Evolutionary conservation across 176 grass and related monocot species (phyloP).

Genomic region (Phragmites australis): DNA sequence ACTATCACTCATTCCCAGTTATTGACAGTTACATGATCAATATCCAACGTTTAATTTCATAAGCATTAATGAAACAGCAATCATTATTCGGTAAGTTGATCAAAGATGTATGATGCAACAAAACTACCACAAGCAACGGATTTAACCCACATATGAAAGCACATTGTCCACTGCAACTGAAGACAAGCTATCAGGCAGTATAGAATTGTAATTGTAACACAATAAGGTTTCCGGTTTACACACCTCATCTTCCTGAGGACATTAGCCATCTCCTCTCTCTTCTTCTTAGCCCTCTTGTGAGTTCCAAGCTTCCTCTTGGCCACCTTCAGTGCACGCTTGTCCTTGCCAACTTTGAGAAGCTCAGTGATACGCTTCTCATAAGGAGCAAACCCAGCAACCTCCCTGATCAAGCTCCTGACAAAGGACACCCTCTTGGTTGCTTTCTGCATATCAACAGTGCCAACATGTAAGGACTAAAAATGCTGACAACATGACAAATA

Average conservation of each 20-base stretch:
- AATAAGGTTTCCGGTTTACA: not conserved
- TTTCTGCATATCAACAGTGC: slow-evolving; percentile 39
- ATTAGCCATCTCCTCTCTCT: slow-evolving; percentile 62
- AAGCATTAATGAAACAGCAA: too few relatives aligned
- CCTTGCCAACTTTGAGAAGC: slow-evolving; percentile 65
- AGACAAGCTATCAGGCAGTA: not conserved
- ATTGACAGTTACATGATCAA: too few relatives aligned
- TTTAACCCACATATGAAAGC: not conserved
- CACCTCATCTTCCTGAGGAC: slow-evolving; percentile 62
- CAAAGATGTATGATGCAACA: not conserved
- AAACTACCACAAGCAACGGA: not conserved
- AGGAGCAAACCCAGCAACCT: slow-evolving; percentile 63
- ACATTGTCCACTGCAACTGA: not conserved
- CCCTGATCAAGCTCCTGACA: slow-evolving; percentile 55
- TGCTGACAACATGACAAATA: not conserved
- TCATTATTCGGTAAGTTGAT: too few relatives aligned
- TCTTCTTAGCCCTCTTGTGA: slow-evolving; percentile 72
- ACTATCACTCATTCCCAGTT: too few relatives aligned
- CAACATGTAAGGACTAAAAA: not conserved
- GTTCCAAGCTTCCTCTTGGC: slow-evolving; percentile 62
- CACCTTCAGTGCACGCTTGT: slow-evolving; percentile 63
- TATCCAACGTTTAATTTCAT: too few relatives aligned
- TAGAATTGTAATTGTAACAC: not conserved
- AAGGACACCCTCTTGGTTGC: slow-evolving; percentile 50
- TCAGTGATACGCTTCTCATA: slow-evolving; percentile 67